These are phyloP conservation scores for Breynia disticha DNA, from an alignment of 441 rosid species.

Conservation along the genomic window DNA sequence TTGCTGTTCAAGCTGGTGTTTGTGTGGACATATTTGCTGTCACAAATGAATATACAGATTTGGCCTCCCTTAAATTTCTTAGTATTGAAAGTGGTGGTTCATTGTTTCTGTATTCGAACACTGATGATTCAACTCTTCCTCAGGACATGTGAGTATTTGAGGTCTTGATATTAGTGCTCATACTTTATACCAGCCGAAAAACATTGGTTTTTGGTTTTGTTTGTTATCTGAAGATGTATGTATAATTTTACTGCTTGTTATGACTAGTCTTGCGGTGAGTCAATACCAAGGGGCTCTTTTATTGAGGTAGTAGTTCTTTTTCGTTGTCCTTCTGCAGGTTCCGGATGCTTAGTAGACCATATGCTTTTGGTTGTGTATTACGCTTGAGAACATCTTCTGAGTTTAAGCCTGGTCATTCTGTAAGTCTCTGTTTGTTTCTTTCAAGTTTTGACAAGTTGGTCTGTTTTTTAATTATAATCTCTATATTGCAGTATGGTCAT, in stretches of 20 bases:
- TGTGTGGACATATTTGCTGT: constrained; percentile 93
- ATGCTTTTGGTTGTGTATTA: constrained; percentile 84
- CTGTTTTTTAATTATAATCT: constrained; percentile 3
- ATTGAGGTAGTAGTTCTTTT: constrained; percentile 1
- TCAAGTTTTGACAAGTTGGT: constrained; percentile 4
- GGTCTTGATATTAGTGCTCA: neutral
- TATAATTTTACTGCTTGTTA: no score
- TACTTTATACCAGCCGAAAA: neutral
- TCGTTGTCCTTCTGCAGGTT: constrained; percentile 41
- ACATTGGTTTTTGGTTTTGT: no score
- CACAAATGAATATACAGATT: constrained; percentile 94
- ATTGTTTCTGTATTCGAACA: constrained; percentile 68
- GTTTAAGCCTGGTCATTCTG: constrained; percentile 82
- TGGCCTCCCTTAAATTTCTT: constrained; percentile 95
- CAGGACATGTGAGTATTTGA: constrained; percentile 83
- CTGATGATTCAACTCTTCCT: constrained; percentile 98
- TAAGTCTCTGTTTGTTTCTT: constrained; percentile 26
- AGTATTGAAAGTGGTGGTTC: constrained; percentile 99
- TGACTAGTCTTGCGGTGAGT: neutral
- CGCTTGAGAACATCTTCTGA: constrained; percentile 92
- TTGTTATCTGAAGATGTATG: no score
- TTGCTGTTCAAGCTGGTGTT: constrained; percentile 96
- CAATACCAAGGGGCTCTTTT: constrained; percentile 1
- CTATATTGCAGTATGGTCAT: constrained; percentile 81
- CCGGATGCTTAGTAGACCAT: constrained; percentile 87